phyloP scores from a whole-genome alignment of 495 filamentous ascomycete genomes.

The Neurospora sp. region DNA sequence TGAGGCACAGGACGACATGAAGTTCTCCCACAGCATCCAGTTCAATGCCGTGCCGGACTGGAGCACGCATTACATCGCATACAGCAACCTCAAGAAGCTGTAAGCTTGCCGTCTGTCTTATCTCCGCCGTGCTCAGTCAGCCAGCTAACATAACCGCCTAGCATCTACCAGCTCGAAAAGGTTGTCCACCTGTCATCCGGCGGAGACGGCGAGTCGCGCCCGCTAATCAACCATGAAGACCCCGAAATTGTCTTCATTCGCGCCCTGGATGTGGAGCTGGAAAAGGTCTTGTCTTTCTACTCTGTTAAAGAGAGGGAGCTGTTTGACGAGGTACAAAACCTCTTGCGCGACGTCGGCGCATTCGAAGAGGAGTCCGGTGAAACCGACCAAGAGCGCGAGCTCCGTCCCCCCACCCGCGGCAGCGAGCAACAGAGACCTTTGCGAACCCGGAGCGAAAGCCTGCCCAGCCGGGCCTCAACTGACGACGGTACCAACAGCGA shows the following conservation, averaged over 20 bases:
- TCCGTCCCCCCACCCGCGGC: conserved; percentile 19
- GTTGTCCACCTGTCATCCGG: conserved; percentile 43
- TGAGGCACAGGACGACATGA: conserved; percentile 76
- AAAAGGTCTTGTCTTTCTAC: conserved; percentile 90
- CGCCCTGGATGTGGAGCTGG: conserved; percentile 78
- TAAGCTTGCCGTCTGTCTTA: conserved; percentile 32
- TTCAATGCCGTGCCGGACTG: conserved; percentile 99
- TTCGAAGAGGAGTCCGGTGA: conserved; percentile 56
- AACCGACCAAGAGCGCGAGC: conserved; percentile 39
- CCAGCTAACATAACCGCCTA: conserved; percentile 21
- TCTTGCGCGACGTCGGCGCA: conserved; percentile 63
- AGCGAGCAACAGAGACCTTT: conserved; percentile 6
- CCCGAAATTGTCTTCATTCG: conserved; percentile 69
- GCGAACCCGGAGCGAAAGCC: conserved; percentile 24
- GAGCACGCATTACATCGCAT: conserved; percentile 95
- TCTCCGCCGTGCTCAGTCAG: not conserved
- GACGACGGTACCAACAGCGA: conserved; percentile 47
- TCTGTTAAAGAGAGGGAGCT: conserved; percentile 78
- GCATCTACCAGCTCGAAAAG: conserved; percentile 92
- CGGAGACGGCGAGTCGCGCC: conserved; percentile 71
- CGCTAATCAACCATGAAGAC: conserved; percentile 61
- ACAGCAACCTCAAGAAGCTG: conserved; percentile 98
- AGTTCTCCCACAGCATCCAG: conserved; percentile 98
- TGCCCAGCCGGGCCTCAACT: conserved; percentile 33
- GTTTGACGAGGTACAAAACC: conserved; percentile 64